Base-by-base conservation (phyloP, 139 green algal genomes). In the Tetraselmis chui region DNA sequence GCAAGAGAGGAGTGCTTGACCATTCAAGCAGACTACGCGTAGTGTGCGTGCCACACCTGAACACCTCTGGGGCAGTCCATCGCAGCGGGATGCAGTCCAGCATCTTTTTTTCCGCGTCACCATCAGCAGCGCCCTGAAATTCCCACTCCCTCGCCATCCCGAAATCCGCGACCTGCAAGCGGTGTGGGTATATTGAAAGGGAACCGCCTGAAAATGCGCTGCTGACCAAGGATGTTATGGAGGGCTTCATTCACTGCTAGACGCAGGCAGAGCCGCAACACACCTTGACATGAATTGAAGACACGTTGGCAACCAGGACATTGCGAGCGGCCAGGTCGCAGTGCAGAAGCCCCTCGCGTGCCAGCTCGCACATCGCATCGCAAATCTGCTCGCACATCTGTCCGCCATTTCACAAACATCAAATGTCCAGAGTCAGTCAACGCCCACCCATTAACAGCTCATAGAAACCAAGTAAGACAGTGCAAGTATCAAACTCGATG, bases 281-380 rank as follows among this genome's bases (percentile, higher is more conserved):
- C 58, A 91, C 89, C 87, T 92, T 92, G 77, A 91, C 84, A 76
- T 88, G 85, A 26, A 91, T 86, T 22, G 87, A 87, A n/a, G 88
- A 79, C 74, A 92, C 24, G 45, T 32, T 79, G 75, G 84, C 30
- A 79, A 92, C 89, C 82, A 92, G 84, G 2, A 92, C 86, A 81
- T 92, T 92, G 11, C 89, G 59, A 1, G 83, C 85, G 5, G 89
- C 87, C 67, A 92, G 81, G 76, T 92, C 89, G 2, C 89, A 59
- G 80, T 92, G 89, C 31, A 91, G 80, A 29, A 92, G 84, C 0
- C 84, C 80, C 58, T 87, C 84, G 1, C 1, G 1, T 0, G 45
- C 67, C 32, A 92, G 87, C 82, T 87, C 87, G 76, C 78, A 83
- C 89, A 92, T 91, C 25, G 84, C 89, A 29, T 82, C 67, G 77